Base-by-base conservation (phyloP, 441 rosid genomes). In the Jatropha podagrica region DNA sequence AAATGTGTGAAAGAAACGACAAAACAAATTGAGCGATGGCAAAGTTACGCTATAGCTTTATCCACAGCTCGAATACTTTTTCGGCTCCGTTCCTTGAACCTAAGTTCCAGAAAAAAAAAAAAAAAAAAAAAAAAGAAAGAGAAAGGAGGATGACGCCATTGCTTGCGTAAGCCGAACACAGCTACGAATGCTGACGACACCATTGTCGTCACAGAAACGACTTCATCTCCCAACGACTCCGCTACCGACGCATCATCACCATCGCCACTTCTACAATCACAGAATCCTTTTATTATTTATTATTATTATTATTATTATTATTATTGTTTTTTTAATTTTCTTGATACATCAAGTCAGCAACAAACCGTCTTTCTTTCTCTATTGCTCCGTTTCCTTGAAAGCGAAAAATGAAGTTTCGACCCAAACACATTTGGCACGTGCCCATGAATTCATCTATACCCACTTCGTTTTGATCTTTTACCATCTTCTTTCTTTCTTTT, bases 201-300 rank as follows among this genome's bases (percentile, higher is more conserved):
- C 37, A 12, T 40, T 12, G 4, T 1, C 83, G 89, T 86, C 89
- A 86, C 70, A 69, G 0, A 69, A 79, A 86, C 88, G 83, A 88
- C 89, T 84, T 86, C 90, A 86, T 71, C 78, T 55, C 71, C 46
- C 46, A 58, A 54, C 74, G 11, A 76, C n/a, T 59, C 74, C 23
- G 56, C 55, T 15, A 71, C 66, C 65, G 74, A 44, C 54, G n/a
- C 32, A 7, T 44, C 42, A 15, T 18, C 72, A 9, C 4, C 23
- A 15, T 0, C 27, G 2, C 32, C 27, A 13, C 11, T 14, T 15
- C 49, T 56, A 18, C 63, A 1, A 49, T 54, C 1, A 27, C 61
- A 10, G 44, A 4, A 46, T 49, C 9, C 23, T 23, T 49, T 2
- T 10, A 27, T 52, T 68, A 1, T 26, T 26, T 10, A 27, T 11